These are phyloP conservation scores for Lepiota brunneoincarnata DNA, from an alignment of 768 basidiomycete genomes.

Conservation along the genomic window DNA sequence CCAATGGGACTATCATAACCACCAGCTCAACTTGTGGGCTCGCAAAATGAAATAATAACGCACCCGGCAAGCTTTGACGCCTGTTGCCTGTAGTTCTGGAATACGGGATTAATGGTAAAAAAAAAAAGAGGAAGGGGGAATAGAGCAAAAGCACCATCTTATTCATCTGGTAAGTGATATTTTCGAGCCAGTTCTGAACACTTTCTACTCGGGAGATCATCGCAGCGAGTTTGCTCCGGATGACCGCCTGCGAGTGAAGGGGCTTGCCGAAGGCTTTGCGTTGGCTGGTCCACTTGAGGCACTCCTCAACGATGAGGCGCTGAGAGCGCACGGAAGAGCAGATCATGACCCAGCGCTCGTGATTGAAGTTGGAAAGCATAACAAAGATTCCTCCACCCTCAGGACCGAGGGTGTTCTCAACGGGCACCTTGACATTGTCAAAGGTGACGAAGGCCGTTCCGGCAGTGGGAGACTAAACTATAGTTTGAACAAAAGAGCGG, in stretches of 20 bases:
- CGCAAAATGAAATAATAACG: conserved; percentile 14
- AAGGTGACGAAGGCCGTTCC: conserved; percentile 80
- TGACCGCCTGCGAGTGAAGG: conserved; percentile 79
- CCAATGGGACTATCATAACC: conserved; percentile 53
- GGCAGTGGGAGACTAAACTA: conserved; percentile 62
- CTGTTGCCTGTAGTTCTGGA: conserved; percentile 70
- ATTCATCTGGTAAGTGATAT: conserved; percentile 82
- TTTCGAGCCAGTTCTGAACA: conserved; percentile 80
- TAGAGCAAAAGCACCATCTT: conserved; percentile 55
- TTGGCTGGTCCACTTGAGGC: conserved; percentile 68
- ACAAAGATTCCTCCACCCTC: conserved; percentile 68
- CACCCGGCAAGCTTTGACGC: conserved; percentile 73
- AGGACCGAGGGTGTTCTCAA: conserved; percentile 78
- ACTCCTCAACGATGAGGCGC: conserved; percentile 32
- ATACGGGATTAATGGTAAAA: not conserved
- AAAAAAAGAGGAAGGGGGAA: not conserved
- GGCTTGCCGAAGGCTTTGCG: conserved; percentile 91
- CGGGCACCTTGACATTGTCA: conserved; percentile 81
- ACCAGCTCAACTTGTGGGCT: conserved; percentile 3
- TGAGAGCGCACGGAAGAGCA: conserved; percentile 69
- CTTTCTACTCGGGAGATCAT: conserved; percentile 72
- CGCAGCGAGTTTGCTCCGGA: conserved; percentile 81
- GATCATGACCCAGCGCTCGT: conserved; percentile 92
- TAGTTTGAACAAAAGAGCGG: not conserved
- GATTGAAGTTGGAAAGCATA: conserved; percentile 83